Evolutionary conservation across 257 asterid species (phyloP).

Genomic region (Striga asiatica): DNA sequence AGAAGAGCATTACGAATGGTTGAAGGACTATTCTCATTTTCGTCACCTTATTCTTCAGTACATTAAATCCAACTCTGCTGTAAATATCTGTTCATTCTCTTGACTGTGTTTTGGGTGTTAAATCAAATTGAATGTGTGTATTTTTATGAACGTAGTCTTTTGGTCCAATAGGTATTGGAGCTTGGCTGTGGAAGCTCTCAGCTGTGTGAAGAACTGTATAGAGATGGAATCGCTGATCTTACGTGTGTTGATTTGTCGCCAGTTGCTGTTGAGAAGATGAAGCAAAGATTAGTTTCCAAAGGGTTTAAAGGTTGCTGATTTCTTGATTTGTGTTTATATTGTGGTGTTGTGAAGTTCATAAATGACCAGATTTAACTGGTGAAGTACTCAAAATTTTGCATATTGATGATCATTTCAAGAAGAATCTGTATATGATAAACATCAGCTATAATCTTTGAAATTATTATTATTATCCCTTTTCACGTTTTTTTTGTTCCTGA

Average conservation of each 20-base stretch:
- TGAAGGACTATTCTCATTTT: constrained; percentile 75
- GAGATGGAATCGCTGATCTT: constrained; percentile 66
- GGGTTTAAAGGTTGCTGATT: constrained; percentile 51
- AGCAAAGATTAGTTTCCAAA: constrained; percentile 53
- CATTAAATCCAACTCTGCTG: constrained; percentile 51
- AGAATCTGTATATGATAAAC: too few relatives aligned
- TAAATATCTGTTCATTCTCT: constrained; percentile 19
- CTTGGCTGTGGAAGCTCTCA: constrained; percentile 97
- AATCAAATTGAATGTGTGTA: not conserved
- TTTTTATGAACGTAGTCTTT: constrained; percentile 7
- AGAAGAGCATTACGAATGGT: constrained; percentile 99
- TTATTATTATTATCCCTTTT: too few relatives aligned
- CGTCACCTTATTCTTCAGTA: constrained; percentile 63
- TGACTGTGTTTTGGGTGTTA: not conserved
- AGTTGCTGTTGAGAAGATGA: constrained; percentile 80
- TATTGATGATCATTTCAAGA: too few relatives aligned
- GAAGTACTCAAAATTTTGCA: not conserved
- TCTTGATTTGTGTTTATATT: not conserved
- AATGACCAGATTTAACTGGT: not conserved
- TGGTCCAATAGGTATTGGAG: constrained; percentile 59
- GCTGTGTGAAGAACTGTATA: constrained; percentile 61
- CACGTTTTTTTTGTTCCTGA: constrained; percentile 7
- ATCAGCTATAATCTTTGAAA: too few relatives aligned
- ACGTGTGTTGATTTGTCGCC: constrained; percentile 93
- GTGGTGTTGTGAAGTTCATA: not conserved